phyloP scores from a whole-genome alignment of 768 basidiomycete species.

The Hortiboletus flavorubellus region DNA sequence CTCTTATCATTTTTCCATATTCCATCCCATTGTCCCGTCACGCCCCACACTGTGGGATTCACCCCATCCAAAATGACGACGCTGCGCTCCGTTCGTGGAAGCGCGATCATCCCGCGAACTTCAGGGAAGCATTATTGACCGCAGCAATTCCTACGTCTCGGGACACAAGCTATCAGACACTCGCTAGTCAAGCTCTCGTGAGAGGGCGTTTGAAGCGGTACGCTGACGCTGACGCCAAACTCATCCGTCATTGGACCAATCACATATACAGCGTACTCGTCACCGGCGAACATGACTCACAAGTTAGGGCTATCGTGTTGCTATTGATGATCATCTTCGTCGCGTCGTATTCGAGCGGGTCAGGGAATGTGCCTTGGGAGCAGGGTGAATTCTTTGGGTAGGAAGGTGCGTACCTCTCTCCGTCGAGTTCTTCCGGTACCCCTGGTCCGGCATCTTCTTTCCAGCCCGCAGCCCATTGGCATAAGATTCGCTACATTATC shows the following conservation, averaged over 20 bases:
- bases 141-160: no score
- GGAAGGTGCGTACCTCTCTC: slow-evolving; percentile 45
- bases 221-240: no score
- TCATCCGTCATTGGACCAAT: slow-evolving; percentile 53
- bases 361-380: slow-evolving; percentile 85
- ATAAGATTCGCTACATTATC: slow-evolving; percentile 36
- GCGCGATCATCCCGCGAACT: no score
- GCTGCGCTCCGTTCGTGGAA: no score
- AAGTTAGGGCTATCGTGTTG: slow-evolving; percentile 61
- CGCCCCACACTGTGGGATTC: no score
- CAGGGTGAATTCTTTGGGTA: slow-evolving; percentile 81
- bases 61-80: no score
- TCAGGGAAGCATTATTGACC: no score
- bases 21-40: no score
- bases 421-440: background rate
- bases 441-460: background rate
- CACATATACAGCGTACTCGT: slow-evolving; percentile 59
- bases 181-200: no score
- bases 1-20: no score
- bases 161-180: no score
- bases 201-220: no score
- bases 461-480: slow-evolving; percentile 68
- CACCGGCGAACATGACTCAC: slow-evolving; percentile 55
- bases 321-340: slow-evolving; percentile 82
- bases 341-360: slow-evolving; percentile 73